Evolutionary conservation across 1,284 basidiomycete genomes (phyloP).

Genomic region (Tylopilus sp.): DNA sequence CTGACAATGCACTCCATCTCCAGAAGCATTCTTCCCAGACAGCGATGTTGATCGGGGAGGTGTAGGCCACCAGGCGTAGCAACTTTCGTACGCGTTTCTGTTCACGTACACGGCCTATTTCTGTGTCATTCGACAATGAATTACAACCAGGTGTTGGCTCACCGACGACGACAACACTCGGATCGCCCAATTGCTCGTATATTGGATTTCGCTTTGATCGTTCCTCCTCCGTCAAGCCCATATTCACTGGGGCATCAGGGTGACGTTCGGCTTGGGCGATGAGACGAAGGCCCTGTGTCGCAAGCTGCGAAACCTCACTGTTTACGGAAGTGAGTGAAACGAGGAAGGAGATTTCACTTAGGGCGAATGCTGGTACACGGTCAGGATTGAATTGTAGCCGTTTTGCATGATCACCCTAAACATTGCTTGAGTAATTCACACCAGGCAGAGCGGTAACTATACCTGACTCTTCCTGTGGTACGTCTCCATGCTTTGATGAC

Average conservation of each 20-base stretch:
- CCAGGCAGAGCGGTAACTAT: conserved; percentile 4
- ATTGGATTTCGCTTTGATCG: conserved; percentile 63
- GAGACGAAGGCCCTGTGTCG: conserved; percentile 63
- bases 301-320: conserved; percentile 58
- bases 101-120: conserved; percentile 62
- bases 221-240: conserved; percentile 54
- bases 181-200: conserved; percentile 76
- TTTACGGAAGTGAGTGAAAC: conserved; percentile 68
- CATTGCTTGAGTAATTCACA: conserved; percentile 6
- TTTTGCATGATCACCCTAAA: conserved; percentile 43
- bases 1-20: conserved; percentile 57
- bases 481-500: conserved; percentile 55
- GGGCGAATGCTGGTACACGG: conserved; percentile 57
- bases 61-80: conserved; percentile 59
- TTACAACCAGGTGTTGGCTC: conserved; percentile 24
- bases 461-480: conserved; percentile 52
- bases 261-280: conserved; percentile 64
- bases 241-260: conserved; percentile 49
- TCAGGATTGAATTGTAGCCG: conserved; percentile 46
- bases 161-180: conserved; percentile 66
- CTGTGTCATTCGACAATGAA: conserved; percentile 5
- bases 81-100: conserved; percentile 79
- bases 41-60: conserved; percentile 63
- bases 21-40: conserved; percentile 82
- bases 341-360: conserved; percentile 69